Conservation (phyloP, 2,329 filamentous ascomycete genomes). For the Phoma sp. region DNA sequence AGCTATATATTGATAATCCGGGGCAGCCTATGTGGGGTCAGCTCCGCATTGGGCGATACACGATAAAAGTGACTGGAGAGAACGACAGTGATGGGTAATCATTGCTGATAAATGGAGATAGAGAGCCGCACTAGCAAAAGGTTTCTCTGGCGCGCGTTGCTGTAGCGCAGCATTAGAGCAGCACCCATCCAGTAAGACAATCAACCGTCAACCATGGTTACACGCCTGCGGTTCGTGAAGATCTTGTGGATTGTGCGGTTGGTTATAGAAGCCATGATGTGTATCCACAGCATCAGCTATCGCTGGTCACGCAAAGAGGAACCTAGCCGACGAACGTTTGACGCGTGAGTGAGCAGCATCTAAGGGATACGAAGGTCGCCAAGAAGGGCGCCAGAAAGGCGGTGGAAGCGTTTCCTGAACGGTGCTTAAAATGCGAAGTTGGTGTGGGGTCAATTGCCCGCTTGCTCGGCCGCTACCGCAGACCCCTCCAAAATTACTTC, state of each 20-base stretch:
- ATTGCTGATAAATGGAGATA: constrained; percentile 37
- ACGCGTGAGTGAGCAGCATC: background rate
- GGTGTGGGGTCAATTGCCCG: constrained; percentile 18
- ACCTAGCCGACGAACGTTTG: background rate
- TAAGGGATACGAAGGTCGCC: background rate
- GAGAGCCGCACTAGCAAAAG: constrained; percentile 13
- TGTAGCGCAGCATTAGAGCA: constrained; percentile 5
- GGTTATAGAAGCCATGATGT: background rate
- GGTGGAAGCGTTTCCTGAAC: constrained; percentile 17
- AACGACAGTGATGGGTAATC: constrained; percentile 15
- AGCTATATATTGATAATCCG: background rate
- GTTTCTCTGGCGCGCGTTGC: constrained; percentile 5
- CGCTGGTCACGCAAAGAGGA: background rate
- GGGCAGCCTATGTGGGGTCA: background rate
- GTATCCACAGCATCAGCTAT: background rate
- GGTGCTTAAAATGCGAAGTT: background rate
- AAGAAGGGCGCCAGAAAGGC: constrained; percentile 7
- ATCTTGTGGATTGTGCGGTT: background rate
- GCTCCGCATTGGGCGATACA: constrained; percentile 1
- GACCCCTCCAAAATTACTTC: constrained; percentile 18
- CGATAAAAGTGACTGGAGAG: constrained; percentile 15
- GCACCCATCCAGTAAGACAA: constrained; percentile 7
- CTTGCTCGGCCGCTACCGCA: background rate
- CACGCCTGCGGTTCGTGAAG: background rate
- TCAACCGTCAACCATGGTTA: background rate